Evolutionary conservation across 1,139 yeast species (phyloP), one percentile per base, ranked within the genome.

Genomic region (Nakaseomyces kungkrabaensis): DNA sequence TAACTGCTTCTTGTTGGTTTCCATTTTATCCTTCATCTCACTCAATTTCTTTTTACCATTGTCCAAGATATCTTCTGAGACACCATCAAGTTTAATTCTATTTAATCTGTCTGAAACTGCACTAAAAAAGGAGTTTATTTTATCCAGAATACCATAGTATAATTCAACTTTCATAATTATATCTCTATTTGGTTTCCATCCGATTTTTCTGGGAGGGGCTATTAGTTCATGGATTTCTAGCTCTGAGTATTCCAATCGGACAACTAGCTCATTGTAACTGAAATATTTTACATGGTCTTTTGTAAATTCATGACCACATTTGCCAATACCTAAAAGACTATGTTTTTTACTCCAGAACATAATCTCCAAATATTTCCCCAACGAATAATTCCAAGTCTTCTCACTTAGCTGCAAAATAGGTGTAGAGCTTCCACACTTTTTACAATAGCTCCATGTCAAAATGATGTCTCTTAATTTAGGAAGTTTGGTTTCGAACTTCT

Each of bases 371-470:
- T 86, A 94, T 62, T 92, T 94, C 0, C 98, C 98, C 65, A 94
- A 81, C 0, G 97, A 90, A 56, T 83, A 82, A 61, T 84, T 88
- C 82, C 95, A 90, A 0, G 97, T 82, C 31, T 83, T 84, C 49
- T 88, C 92, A 58, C 87, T 85, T 85, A 94, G 80, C n/a, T 88
- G 86, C 26, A 82, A 71, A 11, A 86, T 81, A 0, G 97, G 95
- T 3, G 95, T 82, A 0, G 85, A 75, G 45, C 75, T 77, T 22
- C 81, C 77, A 65, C 99, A 94, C 48, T 73, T 74, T 52, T 84
- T 86, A 67, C 99, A 94, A 56, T 78, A 81, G 64, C 96, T 86
- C 98, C 98, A 94, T 75, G 90, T 84, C 46, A 89, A 72, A 47
- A 94, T 79, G n/a, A 78, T 77, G 58, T 82, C 77, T 52, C 81